Base-by-base conservation (phyloP, 805 yeast genomes). In the Saccharomycopsis schoenii region DNA sequence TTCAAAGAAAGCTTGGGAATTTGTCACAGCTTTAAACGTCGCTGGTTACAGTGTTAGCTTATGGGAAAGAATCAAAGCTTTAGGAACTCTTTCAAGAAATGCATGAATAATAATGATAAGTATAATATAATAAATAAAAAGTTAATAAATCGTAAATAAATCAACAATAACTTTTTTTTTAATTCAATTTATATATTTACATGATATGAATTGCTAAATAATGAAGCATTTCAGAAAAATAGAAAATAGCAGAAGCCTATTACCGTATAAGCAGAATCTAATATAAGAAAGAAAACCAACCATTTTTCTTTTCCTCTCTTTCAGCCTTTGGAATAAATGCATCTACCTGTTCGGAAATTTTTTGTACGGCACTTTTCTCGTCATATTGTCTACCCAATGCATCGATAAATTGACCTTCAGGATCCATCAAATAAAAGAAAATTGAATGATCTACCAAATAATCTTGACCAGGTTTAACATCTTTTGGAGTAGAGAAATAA, bases 381-480 rank as follows among this genome's bases (percentile, higher is more conserved):
- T 85, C 89, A 67, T 85, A 89, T 69, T 93, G 93, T 72, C 96
- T 85, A 60, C 99, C 99, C 66, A 93, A 77, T 6, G 94, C 98
- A 71, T 93, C 97, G 57, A 93, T 88, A 70, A 90, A 94, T 70
- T 89, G 84, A 56, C 98, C 99, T 71, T 94, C 97, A n/a, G 97
- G 92, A 71, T 94, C 98, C 97, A 94, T 93, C 68, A 94, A 77
- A 70, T 94, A 94, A 75, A 93, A 93, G 82, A 94, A 94, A 62
- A 94, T 91, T 2, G 98, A 93, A 74, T 94, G 99, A 71, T 94
- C 99, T 39, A 94, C 99, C 64, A 94, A 78, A 71, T 94, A 94
- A 68, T 94, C 97, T 73, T 94, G 96, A 19, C 97, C 98, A 0
- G 96, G 94, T 71, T 91, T 89, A 56, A 94, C 86, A 70, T 90